Conservation (phyloP, 2,329 filamentous ascomycete genomes). For the Diaporthe vaccinii region DNA sequence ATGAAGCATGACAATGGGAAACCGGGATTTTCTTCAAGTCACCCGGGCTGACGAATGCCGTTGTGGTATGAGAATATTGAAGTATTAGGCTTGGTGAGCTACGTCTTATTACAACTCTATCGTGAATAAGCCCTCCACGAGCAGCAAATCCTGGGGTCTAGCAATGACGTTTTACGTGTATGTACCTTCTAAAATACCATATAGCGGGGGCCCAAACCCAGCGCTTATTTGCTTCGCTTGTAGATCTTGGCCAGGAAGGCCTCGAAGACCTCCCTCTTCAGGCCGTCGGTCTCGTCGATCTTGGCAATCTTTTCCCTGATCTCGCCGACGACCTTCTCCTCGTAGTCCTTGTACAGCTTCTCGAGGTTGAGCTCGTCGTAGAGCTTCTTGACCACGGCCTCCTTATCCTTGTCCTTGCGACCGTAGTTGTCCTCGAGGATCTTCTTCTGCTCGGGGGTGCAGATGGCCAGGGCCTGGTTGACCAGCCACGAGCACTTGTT, state of each 20-base stretch:
- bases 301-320: conserved; percentile 80
- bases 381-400: conserved; percentile 88
- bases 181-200: conserved; percentile 36
- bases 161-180: neutral
- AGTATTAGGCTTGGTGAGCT: conserved; percentile 32
- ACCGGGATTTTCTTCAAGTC: neutral
- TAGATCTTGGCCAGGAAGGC: conserved; percentile 96
- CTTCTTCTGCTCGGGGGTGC: conserved; percentile 86
- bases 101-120: conserved; percentile 26
- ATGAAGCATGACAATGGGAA: conserved; percentile 23
- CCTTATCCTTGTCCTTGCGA: conserved; percentile 85
- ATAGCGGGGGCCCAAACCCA: neutral
- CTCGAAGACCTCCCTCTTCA: conserved; percentile 93
- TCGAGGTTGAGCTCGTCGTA: conserved; percentile 89
- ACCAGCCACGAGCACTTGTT: conserved; percentile 99
- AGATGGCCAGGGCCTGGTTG: conserved; percentile 89
- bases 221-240: conserved; percentile 89
- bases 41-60: neutral
- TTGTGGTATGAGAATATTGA: conserved; percentile 17
- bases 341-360: conserved; percentile 87
- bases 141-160: neutral
- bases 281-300: conserved; percentile 86
- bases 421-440: conserved; percentile 95
- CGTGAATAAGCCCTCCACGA: neutral
- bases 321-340: conserved; percentile 87